These are phyloP conservation scores for Cystofilobasidium ferigula DNA, from an alignment of 768 basidiomycete genomes.

Conservation along the genomic window DNA sequence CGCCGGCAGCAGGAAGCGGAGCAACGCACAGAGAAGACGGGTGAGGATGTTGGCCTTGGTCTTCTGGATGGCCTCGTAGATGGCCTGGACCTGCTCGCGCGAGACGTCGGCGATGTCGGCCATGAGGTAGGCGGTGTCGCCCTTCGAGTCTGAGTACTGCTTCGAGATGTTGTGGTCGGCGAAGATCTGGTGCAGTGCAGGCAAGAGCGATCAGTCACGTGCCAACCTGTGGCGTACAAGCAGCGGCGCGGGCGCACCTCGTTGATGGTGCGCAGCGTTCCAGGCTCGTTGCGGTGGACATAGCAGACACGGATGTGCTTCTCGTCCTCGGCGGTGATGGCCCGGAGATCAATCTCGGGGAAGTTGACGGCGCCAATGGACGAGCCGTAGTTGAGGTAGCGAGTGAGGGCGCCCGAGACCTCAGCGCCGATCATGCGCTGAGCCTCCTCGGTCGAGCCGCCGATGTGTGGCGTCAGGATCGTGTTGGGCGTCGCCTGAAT, in stretches of 20 bases:
- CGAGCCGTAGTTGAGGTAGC: conserved; percentile 86
- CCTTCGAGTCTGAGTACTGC: conserved; percentile 75
- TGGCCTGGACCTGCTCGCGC: conserved; percentile 59
- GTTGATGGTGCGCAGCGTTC: conserved; percentile 90
- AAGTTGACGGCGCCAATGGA: conserved; percentile 93
- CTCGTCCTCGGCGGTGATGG: conserved; percentile 68
- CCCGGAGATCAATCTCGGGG: conserved; percentile 92
- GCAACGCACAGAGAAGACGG: conserved; percentile 51
- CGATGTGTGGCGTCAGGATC: conserved; percentile 96
- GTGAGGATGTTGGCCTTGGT: conserved; percentile 84
- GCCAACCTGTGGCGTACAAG: no score
- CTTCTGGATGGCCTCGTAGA: conserved; percentile 64
- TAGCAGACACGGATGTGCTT: conserved; percentile 81
- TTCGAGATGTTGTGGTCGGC: conserved; percentile 97
- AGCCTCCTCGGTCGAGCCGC: conserved; percentile 97
- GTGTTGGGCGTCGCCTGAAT: conserved; percentile 73
- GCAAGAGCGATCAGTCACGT: no score
- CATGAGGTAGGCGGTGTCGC: conserved; percentile 60
- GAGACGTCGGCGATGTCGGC: conserved; percentile 92
- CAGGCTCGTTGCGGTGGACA: conserved; percentile 74
- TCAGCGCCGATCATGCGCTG: conserved; percentile 95
- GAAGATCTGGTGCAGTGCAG: conserved; percentile 40
- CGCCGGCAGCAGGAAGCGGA: neutral
- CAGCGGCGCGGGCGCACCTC: conserved; percentile 45
- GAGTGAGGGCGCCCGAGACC: conserved; percentile 68